phyloP scores from a whole-genome alignment of 2,329 filamentous ascomycete species.

The Claviceps purpurea region DNA sequence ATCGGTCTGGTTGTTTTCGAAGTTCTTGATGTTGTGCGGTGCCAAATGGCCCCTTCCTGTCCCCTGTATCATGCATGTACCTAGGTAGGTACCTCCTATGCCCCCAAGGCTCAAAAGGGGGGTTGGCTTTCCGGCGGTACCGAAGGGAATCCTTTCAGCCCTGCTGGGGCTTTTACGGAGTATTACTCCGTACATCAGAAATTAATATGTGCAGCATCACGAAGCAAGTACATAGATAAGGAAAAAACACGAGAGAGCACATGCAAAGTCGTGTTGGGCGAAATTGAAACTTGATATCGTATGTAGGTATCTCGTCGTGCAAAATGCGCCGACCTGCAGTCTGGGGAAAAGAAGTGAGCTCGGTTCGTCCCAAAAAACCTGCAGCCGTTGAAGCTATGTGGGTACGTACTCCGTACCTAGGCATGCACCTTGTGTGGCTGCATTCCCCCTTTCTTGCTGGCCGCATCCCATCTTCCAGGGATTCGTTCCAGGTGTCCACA shows the following conservation, averaged over 20 bases:
- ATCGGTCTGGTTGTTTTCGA: not conserved
- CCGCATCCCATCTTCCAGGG: not conserved
- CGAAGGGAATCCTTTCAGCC: not conserved
- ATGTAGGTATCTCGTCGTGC: too few species aligned
- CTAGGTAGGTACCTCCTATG: too few species aligned
- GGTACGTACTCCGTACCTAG: not conserved
- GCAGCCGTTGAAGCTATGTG: constrained; percentile 1
- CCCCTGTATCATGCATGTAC: not conserved
- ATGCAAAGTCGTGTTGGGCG: too few species aligned
- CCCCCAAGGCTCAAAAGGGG: not conserved
- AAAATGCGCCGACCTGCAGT: not conserved
- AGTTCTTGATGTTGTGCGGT: not conserved
- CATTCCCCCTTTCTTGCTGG: too few species aligned
- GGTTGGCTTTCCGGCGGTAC: not conserved
- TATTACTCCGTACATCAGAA: not conserved
- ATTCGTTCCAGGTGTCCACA: not conserved
- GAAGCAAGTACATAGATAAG: too few species aligned
- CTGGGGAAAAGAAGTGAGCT: too few species aligned
- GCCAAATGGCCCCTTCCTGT: not conserved
- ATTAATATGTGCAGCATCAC: too few species aligned
- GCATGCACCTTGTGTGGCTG: not conserved
- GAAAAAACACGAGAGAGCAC: too few species aligned
- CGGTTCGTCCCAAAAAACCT: not conserved
- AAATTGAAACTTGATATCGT: too few species aligned
- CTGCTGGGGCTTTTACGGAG: not conserved